Percentiles rank a stretch among this genome's conserved stretches.
Evolutionary conservation across 306 rosid genomes (phyloP).

Genomic region (Neltuma alba): DNA sequence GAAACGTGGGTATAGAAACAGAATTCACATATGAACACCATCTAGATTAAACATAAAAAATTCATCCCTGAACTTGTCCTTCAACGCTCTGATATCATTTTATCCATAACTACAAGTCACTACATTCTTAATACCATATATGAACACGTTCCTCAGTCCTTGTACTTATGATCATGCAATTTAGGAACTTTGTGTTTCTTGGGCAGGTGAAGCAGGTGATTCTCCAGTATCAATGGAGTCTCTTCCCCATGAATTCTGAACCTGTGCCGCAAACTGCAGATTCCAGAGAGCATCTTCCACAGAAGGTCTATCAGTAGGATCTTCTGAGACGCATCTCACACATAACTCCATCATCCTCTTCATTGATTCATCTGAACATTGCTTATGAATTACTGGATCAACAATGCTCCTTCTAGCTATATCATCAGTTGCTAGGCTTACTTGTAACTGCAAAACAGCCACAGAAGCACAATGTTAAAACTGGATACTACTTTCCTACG

Average conservation of each 20-base stretch:
- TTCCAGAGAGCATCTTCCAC: slow-evolving; percentile 94
- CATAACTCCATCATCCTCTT: slow-evolving; percentile 90
- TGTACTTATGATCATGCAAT: background rate
- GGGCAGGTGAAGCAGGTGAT: slow-evolving; percentile 47
- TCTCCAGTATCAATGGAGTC: slow-evolving; percentile 50
- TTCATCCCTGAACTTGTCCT: background rate
- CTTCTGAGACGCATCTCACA: slow-evolving; percentile 68
- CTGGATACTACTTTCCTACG: background rate
- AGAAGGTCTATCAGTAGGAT: slow-evolving; percentile 70
- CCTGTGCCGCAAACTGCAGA: slow-evolving; percentile 91
- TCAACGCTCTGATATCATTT: background rate
- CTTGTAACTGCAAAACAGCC: slow-evolving; percentile 60
- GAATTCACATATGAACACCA: background rate
- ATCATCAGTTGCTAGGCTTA: slow-evolving; percentile 74
- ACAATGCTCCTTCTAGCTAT: slow-evolving; percentile 74
- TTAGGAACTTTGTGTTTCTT: slow-evolving; percentile 2
- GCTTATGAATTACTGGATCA: slow-evolving; percentile 79
- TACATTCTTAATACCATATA: background rate
- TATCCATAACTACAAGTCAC: background rate
- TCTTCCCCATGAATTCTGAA: slow-evolving; percentile 67
- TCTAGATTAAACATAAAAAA: background rate
- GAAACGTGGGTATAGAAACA: background rate
- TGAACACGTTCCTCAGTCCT: background rate
- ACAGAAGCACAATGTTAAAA: slow-evolving; percentile 9
- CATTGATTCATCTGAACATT: slow-evolving; percentile 77